Evolutionary conservation across 352 stramenopile genomes (phyloP).

Genomic region (Achlya hypogyna): DNA sequence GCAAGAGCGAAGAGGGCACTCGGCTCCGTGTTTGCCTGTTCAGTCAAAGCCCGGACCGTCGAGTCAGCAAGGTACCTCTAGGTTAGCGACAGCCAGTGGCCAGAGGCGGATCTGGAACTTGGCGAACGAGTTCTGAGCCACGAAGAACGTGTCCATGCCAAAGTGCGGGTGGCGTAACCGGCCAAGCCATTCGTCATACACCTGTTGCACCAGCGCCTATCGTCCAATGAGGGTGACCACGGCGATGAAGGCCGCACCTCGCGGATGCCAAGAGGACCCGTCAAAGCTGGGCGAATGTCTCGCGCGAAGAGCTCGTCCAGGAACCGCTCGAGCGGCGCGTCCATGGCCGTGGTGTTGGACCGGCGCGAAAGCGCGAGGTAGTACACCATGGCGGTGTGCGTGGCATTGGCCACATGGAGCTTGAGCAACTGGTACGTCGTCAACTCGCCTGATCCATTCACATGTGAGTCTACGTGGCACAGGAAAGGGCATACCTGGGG

Average conservation of each 20-base stretch:
- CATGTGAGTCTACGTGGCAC: slow-evolving; percentile 15
- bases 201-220: slow-evolving; percentile 28
- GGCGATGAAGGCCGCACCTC: slow-evolving; percentile 16
- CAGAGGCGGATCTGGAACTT: slow-evolving; percentile 39
- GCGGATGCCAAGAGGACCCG: slow-evolving; percentile 24
- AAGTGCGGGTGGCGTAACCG: slow-evolving; percentile 82
- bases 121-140: slow-evolving; percentile 81
- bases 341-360: slow-evolving; percentile 29
- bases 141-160: slow-evolving; percentile 89
- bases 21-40: too few relatives aligned
- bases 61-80: too few relatives aligned
- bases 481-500: not conserved
- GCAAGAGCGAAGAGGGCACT: slow-evolving; percentile 42
- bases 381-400: slow-evolving; percentile 87
- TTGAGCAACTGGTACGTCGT: slow-evolving; percentile 85
- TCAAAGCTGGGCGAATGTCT: slow-evolving; percentile 62
- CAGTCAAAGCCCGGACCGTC: too few relatives aligned
- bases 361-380: slow-evolving; percentile 41
- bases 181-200: slow-evolving; percentile 78
- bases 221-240: slow-evolving; percentile 7
- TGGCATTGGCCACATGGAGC: slow-evolving; percentile 85
- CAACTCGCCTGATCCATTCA: slow-evolving; percentile 29
- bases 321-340: slow-evolving; percentile 42
- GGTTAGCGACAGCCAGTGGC: slow-evolving; percentile 24
- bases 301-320: slow-evolving; percentile 72